Conservation (phyloP, 768 basidiomycete genomes). For the Jaapia argillacea region DNA sequence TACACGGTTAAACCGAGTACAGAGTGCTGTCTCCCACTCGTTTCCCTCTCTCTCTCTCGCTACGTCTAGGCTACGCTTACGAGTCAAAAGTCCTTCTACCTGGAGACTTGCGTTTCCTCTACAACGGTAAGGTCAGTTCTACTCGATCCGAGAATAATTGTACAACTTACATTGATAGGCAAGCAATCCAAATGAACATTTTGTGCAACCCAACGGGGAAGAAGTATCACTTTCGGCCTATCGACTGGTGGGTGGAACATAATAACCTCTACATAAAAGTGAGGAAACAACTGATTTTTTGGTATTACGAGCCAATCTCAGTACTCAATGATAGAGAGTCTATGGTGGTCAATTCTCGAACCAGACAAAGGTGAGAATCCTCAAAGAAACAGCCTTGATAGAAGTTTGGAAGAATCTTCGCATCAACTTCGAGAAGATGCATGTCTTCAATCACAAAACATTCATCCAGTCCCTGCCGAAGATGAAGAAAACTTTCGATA, state of each 20-base stretch:
- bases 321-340: conserved; percentile 19
- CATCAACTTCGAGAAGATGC: conserved; percentile 1
- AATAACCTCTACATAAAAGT: conserved; percentile 36
- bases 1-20: too few species aligned
- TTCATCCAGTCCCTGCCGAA: conserved; percentile 8
- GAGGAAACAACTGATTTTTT: too few species aligned
- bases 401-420: conserved; percentile 20
- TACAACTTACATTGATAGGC: conserved; percentile 5
- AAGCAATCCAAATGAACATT: conserved; percentile 13
- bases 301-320: too few species aligned
- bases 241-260: conserved; percentile 32
- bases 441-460: neutral
- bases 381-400: conserved; percentile 24
- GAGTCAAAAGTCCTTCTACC: too few species aligned
- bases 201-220: conserved; percentile 27
- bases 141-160: too few species aligned
- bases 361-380: conserved; percentile 19
- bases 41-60: too few species aligned
- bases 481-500: conserved; percentile 16
- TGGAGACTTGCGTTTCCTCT: neutral
- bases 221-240: conserved; percentile 16
- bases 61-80: too few species aligned
- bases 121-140: too few species aligned
- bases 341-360: conserved; percentile 27
- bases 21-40: too few species aligned